Conservation (phyloP, 768 basidiomycete genomes). For the Paxillus involutus region DNA sequence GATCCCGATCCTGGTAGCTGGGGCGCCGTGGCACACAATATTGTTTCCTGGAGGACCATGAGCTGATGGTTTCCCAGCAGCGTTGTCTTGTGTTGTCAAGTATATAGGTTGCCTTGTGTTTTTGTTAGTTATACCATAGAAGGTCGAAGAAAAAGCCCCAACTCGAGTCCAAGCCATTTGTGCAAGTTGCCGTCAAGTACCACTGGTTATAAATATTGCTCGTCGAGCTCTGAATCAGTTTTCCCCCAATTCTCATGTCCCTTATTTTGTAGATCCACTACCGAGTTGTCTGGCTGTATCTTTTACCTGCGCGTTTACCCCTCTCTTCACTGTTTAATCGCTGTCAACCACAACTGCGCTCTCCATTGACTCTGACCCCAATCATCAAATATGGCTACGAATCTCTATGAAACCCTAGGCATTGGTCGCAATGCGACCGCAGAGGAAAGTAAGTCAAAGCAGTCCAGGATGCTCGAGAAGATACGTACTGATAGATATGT, state of each 20-base stretch:
- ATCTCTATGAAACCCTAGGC: constrained; percentile 67
- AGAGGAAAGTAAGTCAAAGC: constrained; percentile 59
- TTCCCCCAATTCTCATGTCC: neutral
- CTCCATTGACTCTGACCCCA: no score
- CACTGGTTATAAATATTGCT: no score
- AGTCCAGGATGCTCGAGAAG: neutral
- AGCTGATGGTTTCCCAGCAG: no score
- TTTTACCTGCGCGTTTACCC: neutral
- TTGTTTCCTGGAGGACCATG: constrained; percentile 65
- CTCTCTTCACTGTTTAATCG: neutral
- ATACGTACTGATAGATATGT: constrained; percentile 3
- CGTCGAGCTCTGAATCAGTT: neutral
- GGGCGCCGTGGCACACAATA: constrained; percentile 63
- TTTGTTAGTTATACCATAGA: neutral
- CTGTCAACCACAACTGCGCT: neutral
- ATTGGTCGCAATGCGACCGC: constrained; percentile 51
- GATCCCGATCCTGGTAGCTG: constrained; percentile 36
- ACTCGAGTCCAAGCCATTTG: no score
- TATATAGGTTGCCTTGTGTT: neutral
- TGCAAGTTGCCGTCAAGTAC: no score
- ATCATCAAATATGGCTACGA: constrained; percentile 43
- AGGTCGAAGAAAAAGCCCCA: constrained; percentile 4
- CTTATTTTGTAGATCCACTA: neutral
- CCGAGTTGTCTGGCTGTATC: neutral
- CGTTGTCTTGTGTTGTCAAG: neutral